Conservation (phyloP, 2,329 filamentous ascomycete genomes). For the Paradendryphiella salina region DNA sequence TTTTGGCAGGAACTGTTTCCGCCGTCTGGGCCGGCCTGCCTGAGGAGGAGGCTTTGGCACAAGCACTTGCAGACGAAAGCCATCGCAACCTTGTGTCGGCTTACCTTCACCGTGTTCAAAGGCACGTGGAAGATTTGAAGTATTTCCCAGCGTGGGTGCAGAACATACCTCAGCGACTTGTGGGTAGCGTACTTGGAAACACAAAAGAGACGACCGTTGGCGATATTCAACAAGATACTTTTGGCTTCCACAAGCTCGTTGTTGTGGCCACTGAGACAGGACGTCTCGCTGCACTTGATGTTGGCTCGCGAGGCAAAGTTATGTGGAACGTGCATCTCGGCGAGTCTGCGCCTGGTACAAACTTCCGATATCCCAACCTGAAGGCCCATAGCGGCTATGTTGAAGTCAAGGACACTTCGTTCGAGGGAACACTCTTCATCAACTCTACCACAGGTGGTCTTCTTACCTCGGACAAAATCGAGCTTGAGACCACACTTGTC, state of each 20-base stretch:
- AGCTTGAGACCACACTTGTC: conserved; percentile 13
- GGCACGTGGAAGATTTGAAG: conserved; percentile 78
- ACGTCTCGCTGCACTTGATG: conserved; percentile 77
- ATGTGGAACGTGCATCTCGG: conserved; percentile 73
- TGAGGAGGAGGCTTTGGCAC: conserved; percentile 72
- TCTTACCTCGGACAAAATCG: conserved; percentile 25
- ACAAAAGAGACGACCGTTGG: conserved; percentile 60
- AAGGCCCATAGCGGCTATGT: conserved; percentile 41
- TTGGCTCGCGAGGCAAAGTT: conserved; percentile 71
- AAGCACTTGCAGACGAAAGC: conserved; percentile 82
- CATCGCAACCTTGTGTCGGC: conserved; percentile 78
- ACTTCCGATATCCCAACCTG: conserved; percentile 64
- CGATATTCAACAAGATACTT: conserved; percentile 68
- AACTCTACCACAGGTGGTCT: conserved; percentile 42
- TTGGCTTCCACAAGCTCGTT: conserved; percentile 86
- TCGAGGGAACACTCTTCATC: conserved; percentile 33
- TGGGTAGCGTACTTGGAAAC: conserved; percentile 59
- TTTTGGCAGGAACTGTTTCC: conserved; percentile 75
- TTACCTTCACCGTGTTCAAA: conserved; percentile 83
- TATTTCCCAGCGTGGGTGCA: conserved; percentile 74
- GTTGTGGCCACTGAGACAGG: conserved; percentile 79
- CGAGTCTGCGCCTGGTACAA: conserved; percentile 58
- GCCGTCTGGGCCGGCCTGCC: conserved; percentile 80
- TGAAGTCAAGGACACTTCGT: conserved; percentile 35
- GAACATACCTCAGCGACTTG: conserved; percentile 67